Conservation (phyloP, 1,284 basidiomycete genomes). For the Gomphus bonarii region DNA sequence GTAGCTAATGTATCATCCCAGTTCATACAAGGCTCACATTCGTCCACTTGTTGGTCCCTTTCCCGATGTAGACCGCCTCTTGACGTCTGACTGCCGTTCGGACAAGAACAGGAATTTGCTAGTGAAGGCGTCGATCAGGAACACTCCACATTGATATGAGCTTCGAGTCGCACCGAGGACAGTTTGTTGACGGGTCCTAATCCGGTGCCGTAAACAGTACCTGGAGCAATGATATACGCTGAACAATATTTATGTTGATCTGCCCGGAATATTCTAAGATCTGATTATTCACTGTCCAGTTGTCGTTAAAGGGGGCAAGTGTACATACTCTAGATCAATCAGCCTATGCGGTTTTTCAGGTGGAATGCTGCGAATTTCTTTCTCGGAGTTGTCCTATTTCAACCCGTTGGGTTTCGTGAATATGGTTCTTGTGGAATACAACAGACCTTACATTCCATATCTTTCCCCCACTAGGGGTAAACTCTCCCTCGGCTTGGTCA, state of each 20-base stretch:
- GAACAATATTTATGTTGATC: slow-evolving; percentile 15
- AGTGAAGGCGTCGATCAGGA: background rate
- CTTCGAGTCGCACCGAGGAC: background rate
- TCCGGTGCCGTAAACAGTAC: slow-evolving; percentile 13
- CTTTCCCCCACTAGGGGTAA: slow-evolving; percentile 11
- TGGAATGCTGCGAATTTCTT: slow-evolving; percentile 13
- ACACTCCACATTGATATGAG: background rate
- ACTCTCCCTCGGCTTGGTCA: slow-evolving; percentile 14
- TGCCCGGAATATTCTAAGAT: slow-evolving; percentile 14
- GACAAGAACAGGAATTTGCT: slow-evolving; percentile 13
- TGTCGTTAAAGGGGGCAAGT: background rate
- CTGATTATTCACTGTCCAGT: background rate
- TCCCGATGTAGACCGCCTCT: slow-evolving; percentile 15
- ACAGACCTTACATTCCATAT: slow-evolving; percentile 15
- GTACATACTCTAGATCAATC: slow-evolving; percentile 13
- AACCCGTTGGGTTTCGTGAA: background rate
- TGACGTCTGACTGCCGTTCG: slow-evolving; percentile 11
- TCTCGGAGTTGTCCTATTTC: slow-evolving; percentile 12
- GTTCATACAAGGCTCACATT: slow-evolving; percentile 4
- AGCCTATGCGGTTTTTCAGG: slow-evolving; percentile 12
- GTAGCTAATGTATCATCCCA: background rate
- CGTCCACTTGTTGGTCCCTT: slow-evolving; percentile 16
- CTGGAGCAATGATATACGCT: slow-evolving; percentile 14
- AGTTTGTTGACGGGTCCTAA: slow-evolving; percentile 12
- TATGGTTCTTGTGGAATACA: background rate